These are phyloP conservation scores for Daldinia concentrica DNA, from an alignment of 495 filamentous ascomycete genomes.

Conservation along the genomic window DNA sequence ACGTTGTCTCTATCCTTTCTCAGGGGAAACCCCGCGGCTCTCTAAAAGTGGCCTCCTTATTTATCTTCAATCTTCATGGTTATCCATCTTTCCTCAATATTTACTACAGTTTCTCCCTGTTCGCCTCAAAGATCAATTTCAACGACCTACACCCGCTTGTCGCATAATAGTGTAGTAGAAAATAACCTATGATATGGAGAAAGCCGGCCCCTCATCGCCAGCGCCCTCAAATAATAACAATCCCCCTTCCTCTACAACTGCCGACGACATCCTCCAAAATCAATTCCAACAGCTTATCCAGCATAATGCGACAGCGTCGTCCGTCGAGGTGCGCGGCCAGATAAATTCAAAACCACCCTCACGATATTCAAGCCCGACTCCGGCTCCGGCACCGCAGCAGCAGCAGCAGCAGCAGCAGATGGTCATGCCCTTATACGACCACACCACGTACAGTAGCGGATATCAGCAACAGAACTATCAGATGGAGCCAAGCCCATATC, in stretches of 20 bases:
- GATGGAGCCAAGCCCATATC: constrained; percentile 49
- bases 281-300: constrained; percentile 59
- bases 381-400: not conserved
- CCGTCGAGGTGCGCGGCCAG: constrained; percentile 42
- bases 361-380: constrained; percentile 53
- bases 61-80: constrained; percentile 6
- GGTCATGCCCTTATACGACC: constrained; percentile 38
- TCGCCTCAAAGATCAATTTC: not conserved
- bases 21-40: not conserved
- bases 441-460: constrained; percentile 30
- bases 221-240: constrained; percentile 46
- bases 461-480: constrained; percentile 52
- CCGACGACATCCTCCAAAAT: constrained; percentile 55
- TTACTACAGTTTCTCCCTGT: constrained; percentile 4
- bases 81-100: not conserved
- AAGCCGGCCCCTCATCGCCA: constrained; percentile 53
- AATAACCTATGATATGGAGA: constrained; percentile 50
- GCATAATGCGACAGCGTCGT: constrained; percentile 55
- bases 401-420: constrained; percentile 41
- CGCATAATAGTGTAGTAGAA: not conserved
- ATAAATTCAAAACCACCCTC: constrained; percentile 54
- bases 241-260: constrained; percentile 8
- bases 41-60: constrained; percentile 1
- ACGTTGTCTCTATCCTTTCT: not conserved
- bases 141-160: not conserved